Evolutionary conservation across 2,329 filamentous ascomycete genomes (phyloP).

Genomic region (Epichloe bromicola): DNA sequence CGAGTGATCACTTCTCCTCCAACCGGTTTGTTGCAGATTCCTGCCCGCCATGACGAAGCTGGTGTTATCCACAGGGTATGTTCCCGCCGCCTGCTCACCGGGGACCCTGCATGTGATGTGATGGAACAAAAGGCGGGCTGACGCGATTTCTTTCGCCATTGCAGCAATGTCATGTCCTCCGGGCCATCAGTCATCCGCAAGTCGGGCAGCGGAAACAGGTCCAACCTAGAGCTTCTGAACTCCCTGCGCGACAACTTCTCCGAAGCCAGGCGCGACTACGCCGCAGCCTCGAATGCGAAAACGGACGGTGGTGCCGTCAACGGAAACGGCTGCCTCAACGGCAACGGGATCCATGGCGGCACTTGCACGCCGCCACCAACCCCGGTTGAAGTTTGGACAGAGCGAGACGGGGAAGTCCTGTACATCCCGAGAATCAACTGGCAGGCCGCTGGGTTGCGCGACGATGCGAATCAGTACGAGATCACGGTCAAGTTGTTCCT

Average conservation of each 20-base stretch:
- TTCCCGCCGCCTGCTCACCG: constrained; percentile 9
- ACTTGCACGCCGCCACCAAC: constrained; percentile 13
- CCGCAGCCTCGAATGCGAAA: constrained; percentile 13
- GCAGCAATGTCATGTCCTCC: constrained; percentile 70
- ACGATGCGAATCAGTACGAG: constrained; percentile 78
- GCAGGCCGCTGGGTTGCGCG: constrained; percentile 55
- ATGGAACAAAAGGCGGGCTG: not conserved
- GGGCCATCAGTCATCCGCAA: constrained; percentile 76
- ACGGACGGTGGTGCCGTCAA: constrained; percentile 19
- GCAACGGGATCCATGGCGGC: constrained; percentile 19
- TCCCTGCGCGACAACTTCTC: constrained; percentile 75
- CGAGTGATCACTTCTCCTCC: not conserved
- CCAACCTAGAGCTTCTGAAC: constrained; percentile 85
- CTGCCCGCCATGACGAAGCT: constrained; percentile 53
- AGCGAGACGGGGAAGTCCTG: constrained; percentile 43
- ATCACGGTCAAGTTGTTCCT: constrained; percentile 95
- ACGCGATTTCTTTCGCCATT: not conserved
- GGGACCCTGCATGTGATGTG: constrained; percentile 4
- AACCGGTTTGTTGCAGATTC: not conserved
- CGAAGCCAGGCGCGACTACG: constrained; percentile 54
- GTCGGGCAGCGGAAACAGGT: constrained; percentile 57
- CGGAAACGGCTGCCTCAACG: constrained; percentile 11
- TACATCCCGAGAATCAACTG: constrained; percentile 72
- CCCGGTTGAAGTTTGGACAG: constrained; percentile 51
- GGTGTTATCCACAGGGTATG: constrained; percentile 76